Base-by-base conservation (phyloP, 257 asterid species). In the Nicotiana paniculata region DNA sequence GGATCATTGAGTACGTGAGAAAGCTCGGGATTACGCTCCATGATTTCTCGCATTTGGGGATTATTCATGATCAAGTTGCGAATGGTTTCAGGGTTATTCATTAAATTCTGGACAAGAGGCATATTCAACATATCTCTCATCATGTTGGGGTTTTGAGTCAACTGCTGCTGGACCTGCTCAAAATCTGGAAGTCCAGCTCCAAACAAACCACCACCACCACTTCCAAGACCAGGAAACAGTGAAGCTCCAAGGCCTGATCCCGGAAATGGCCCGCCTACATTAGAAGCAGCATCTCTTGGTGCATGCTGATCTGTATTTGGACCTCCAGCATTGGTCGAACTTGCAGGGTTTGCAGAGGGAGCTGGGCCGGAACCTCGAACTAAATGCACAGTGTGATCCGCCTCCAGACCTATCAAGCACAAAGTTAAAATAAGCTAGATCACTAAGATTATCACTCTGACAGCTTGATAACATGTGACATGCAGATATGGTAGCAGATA, bases 11-110 rank as follows among this genome's bases (percentile, higher is more conserved):
- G 89, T 79, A 90, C 77, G 75, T 88, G 95, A 21, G 89, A 88
- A 67, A 90, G 92, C 83, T 88, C 93, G 0, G 91, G 93, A 80
- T 91, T 90, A 63, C 91, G 92, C 70, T 90, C 91, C 87, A 90
- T 86, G 82, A 90, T 81, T 82, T 88, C 95, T 72, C 90, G 93
- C 95, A 90, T 91, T 84, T 88, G 95, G 85, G 95, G 91, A 82
- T 89, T 91, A 81, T 83, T 88, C 90, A 83, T 86, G 74, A 90
- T 86, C 88, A 90, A 5, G 83, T 85, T 90, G 65, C 90, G 91
- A 33, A 91, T 87, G 35, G 85, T 81, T n/a, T 91, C 94, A 62
- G 94, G 94, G 77, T 91, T 89, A 82, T 87, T 88, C 94, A 89
- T 91, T 65, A 89, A 37, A 77, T 88, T 89, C 88, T 85, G 94